These are phyloP conservation scores for Jatropha podagrica DNA, from an alignment of 441 rosid genomes.

Conservation along the genomic window DNA sequence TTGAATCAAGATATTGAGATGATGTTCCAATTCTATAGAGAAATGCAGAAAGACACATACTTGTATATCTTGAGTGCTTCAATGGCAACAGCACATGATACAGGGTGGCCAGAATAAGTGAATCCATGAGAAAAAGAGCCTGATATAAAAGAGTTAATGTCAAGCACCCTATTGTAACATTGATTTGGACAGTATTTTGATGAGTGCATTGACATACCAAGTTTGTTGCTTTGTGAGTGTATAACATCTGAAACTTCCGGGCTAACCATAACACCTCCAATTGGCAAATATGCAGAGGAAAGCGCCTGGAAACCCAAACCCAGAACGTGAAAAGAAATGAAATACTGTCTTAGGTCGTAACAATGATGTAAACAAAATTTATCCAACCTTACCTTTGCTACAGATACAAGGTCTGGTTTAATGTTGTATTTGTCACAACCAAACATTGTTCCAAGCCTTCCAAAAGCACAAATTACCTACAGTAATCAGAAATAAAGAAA, in stretches of 20 bases:
- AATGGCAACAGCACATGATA: conserved; percentile 82
- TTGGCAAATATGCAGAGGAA: conserved; percentile 91
- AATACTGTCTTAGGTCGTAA: conserved; percentile 3
- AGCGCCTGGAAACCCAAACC: conserved; percentile 54
- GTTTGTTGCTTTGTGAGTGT: conserved; percentile 87
- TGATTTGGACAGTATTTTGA: not conserved
- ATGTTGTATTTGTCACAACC: conserved; percentile 90
- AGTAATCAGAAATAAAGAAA: conserved; percentile 21
- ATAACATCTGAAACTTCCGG: conserved; percentile 85
- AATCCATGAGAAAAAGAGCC: conserved; percentile 93
- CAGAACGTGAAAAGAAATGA: conserved; percentile 9
- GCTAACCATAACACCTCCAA: conserved; percentile 84
- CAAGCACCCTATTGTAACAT: conserved; percentile 14
- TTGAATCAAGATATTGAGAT: not conserved
- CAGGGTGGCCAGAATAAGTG: conserved; percentile 97
- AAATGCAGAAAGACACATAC: conserved; percentile 36
- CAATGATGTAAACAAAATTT: not conserved
- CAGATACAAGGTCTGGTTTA: conserved; percentile 80
- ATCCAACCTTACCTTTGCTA: conserved; percentile 70
- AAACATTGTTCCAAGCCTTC: conserved; percentile 97
- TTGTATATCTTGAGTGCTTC: conserved; percentile 86
- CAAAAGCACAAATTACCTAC: conserved; percentile 97
- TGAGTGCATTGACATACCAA: conserved; percentile 45
- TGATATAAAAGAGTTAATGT: conserved; percentile 30
- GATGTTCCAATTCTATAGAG: not conserved